phyloP scores from a whole-genome alignment of 306 rosid genomes.

The Medicago ruthenica region DNA sequence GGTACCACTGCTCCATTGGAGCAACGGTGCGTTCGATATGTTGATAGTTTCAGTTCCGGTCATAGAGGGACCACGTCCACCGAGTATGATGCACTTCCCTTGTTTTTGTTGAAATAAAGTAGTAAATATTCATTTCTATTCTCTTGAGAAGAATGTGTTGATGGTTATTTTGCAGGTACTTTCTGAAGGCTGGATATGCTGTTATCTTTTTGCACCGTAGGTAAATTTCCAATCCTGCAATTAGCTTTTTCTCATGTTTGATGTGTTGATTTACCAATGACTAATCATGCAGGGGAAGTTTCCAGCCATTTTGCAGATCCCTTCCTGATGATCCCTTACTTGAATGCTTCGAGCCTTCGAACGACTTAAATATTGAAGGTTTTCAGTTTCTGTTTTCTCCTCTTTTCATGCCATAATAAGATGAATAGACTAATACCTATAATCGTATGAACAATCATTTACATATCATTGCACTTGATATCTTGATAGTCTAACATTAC shows the following conservation, averaged over 20 bases:
- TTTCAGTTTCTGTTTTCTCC: conserved; percentile 28
- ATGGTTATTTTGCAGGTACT: conserved; percentile 63
- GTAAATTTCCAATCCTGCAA: conserved; percentile 44
- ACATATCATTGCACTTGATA: neutral
- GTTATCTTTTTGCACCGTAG: conserved; percentile 80
- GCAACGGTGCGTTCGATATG: conserved; percentile 84
- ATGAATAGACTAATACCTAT: neutral
- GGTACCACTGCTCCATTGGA: conserved; percentile 98
- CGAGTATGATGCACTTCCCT: conserved; percentile 60
- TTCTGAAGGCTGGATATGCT: conserved; percentile 91
- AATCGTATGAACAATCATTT: neutral
- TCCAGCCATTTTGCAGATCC: conserved; percentile 87
- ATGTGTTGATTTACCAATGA: conserved; percentile 26
- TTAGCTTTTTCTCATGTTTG: neutral
- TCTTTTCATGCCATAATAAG: conserved; percentile 1
- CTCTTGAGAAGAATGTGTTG: conserved; percentile 27
- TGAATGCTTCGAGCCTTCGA: conserved; percentile 69
- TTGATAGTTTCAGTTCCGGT: conserved; percentile 98
- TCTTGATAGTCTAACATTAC: neutral
- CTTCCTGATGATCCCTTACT: conserved; percentile 93
- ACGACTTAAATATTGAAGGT: conserved; percentile 70
- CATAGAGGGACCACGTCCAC: conserved; percentile 98
- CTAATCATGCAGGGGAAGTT: conserved; percentile 69
- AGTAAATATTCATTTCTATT: neutral
- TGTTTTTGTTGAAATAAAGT: neutral